Conservation (phyloP, 140 eudicot genomes). For the Anethum foeniculum region DNA sequence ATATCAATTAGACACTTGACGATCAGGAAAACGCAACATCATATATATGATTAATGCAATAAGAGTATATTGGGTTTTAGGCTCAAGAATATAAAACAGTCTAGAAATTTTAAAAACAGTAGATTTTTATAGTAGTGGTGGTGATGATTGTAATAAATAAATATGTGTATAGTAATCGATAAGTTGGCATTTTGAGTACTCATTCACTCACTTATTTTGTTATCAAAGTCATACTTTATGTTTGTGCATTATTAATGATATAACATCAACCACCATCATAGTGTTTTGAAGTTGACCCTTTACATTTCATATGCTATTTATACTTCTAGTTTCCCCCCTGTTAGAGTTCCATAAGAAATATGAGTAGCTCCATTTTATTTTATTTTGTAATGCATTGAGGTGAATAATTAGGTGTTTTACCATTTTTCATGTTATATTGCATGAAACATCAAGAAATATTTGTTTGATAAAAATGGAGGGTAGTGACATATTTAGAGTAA, state of each 20-base stretch:
- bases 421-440: conserved; percentile 4
- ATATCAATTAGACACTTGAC: neutral
- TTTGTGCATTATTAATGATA: conserved; percentile 17
- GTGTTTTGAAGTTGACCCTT: conserved; percentile 23
- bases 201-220: conserved; percentile 7
- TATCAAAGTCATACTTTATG: conserved; percentile 1
- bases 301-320: conserved; percentile 26
- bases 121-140: neutral
- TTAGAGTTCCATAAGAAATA: conserved; percentile 12
- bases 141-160: conserved; percentile 1
- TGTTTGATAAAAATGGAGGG: conserved; percentile 36
- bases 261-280: conserved; percentile 47
- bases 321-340: conserved; percentile 18
- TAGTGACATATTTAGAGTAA: conserved; percentile 47
- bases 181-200: conserved; percentile 16
- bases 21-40: neutral
- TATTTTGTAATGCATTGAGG: conserved; percentile 3
- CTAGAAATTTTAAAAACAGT: neutral
- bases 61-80: neutral
- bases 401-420: neutral
- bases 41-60: no score
- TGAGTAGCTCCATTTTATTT: neutral
- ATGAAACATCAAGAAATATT: neutral
- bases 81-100: neutral
- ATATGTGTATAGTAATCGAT: neutral